Conservation (phyloP, 169 alveolate species). For the Eimeria praecox region DNA sequence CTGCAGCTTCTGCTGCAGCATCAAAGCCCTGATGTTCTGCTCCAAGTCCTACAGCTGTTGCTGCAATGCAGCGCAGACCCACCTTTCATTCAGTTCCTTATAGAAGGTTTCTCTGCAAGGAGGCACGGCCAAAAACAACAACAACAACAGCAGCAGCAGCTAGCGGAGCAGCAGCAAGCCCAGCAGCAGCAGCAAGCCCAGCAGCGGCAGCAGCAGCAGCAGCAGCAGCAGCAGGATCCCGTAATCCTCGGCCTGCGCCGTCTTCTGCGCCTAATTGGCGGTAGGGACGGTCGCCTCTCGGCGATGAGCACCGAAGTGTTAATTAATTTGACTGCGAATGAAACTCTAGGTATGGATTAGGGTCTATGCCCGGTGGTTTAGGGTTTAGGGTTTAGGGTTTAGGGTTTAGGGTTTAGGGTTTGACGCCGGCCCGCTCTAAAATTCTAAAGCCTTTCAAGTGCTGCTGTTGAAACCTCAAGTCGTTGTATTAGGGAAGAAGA, state of each 20-base stretch:
- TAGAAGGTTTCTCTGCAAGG: background rate
- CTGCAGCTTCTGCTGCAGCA: slow-evolving; percentile 17
- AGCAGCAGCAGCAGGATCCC: slow-evolving; percentile 10
- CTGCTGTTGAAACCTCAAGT: background rate
- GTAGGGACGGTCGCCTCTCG: slow-evolving; percentile 39
- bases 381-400: too few species aligned
- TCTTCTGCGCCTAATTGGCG: slow-evolving; percentile 48
- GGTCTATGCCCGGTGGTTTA: too few species aligned
- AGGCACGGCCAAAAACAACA: background rate
- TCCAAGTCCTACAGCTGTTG: slow-evolving; percentile 31
- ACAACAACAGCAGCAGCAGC: background rate
- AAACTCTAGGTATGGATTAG: slow-evolving; percentile 10
- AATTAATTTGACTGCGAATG: slow-evolving; percentile 46
- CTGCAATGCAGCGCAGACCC: slow-evolving; percentile 56
- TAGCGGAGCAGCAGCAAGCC: background rate
- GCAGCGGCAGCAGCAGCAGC: background rate
- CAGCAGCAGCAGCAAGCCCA: slow-evolving; percentile 26
- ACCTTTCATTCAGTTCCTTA: background rate
- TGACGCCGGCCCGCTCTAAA: too few species aligned
- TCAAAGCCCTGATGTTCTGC: slow-evolving; percentile 19
- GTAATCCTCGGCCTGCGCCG: slow-evolving; percentile 31
- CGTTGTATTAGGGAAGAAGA: background rate
- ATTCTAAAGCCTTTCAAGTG: too few species aligned
- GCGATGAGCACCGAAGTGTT: slow-evolving; percentile 37
- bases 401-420: too few species aligned